Evolutionary conservation across 2,329 filamentous ascomycete species (phyloP), one percentile per base, ranked within the genome.

Genomic region (Davidsoniella virescens): DNA sequence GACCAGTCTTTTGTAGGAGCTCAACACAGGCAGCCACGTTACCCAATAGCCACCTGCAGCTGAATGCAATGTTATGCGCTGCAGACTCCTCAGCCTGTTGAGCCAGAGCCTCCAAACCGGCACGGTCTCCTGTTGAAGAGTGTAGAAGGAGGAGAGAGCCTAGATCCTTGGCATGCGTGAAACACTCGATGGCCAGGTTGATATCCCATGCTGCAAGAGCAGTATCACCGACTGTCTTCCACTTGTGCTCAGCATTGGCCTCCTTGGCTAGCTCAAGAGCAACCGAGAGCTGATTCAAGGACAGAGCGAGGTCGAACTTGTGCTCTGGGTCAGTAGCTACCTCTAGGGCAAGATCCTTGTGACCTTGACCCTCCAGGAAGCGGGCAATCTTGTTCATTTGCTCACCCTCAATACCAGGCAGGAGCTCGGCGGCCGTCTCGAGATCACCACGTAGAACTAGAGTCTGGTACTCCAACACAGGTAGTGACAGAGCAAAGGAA

Each of bases 351-450:
- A 95, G 75, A 59, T 96, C 90, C 67, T 96, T 96, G 68, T 94
- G 87, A 39, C 90, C 90, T 66, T 98, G 92, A 2, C 92, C 92
- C 65, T 96, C 92, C 49, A 98, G 73, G 73, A 98, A 98, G 18
- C 92, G 82, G 3, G 92, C 92, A 58, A 98, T 93, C 70, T 96
- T 96, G 73, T 94, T 95, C 65, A 94, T 84, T 64, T 98, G 87
- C 56, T 94, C 86, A n/a, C 80, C 70, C 0, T 90, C 87, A 37
- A 98, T 88, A 17, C 82, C 82, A 4, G 78, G 71, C 14, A 98
- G 77, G 55, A 95, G 73, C 62, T 94, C 87, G 8, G 83, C 81
- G 0, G 92, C 92, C 12, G 86, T 78, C 56, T 96, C 92, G 72
- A 96, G 82, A 59, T 98, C 92, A 47, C 84, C 88, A 52, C 92